These are phyloP conservation scores for Phytopythium delawarense DNA, from an alignment of 352 stramenopile genomes.

Conservation along the genomic window DNA sequence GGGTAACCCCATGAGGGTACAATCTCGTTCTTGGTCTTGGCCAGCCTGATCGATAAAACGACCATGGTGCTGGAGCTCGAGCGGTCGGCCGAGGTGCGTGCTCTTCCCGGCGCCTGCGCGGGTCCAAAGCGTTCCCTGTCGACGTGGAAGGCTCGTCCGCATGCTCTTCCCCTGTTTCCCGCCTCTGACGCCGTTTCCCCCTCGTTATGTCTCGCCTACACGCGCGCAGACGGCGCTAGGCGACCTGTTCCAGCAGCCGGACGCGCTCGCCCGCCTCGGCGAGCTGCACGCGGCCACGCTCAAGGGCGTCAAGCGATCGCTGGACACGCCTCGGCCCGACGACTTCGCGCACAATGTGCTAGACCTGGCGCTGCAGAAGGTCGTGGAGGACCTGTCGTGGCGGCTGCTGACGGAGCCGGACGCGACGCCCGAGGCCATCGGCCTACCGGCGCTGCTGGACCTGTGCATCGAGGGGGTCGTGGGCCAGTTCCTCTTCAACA, in stretches of 20 bases:
- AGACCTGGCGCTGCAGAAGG: constrained; percentile 72
- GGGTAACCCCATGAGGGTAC: too few relatives aligned
- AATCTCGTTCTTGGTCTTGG: background rate
- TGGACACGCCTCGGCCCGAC: constrained; percentile 25
- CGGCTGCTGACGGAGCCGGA: constrained; percentile 57
- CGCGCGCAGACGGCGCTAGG: constrained; percentile 39
- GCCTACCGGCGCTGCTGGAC: constrained; percentile 67
- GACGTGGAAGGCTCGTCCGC: too few relatives aligned
- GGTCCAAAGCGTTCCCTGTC: background rate
- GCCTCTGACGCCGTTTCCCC: background rate
- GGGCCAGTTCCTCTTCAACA: constrained; percentile 58
- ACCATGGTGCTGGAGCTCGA: constrained; percentile 62
- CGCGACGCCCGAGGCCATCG: constrained; percentile 51
- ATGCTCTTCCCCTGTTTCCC: too few relatives aligned
- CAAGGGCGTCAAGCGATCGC: constrained; percentile 22
- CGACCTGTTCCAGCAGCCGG: constrained; percentile 48
- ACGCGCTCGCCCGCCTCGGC: constrained; percentile 50
- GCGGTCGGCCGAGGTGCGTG: constrained; percentile 51
- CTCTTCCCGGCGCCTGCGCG: background rate
- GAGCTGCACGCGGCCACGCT: constrained; percentile 40
- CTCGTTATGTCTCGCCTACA: too few relatives aligned
- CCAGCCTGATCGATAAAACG: background rate
- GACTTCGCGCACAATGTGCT: constrained; percentile 62
- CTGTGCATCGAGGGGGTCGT: constrained; percentile 77
- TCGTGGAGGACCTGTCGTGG: constrained; percentile 80